Evolutionary conservation across 192 early-diverging fungal genomes (phyloP), one percentile per base, ranked within the genome.

Genomic region (Chytriomyces sp.): DNA sequence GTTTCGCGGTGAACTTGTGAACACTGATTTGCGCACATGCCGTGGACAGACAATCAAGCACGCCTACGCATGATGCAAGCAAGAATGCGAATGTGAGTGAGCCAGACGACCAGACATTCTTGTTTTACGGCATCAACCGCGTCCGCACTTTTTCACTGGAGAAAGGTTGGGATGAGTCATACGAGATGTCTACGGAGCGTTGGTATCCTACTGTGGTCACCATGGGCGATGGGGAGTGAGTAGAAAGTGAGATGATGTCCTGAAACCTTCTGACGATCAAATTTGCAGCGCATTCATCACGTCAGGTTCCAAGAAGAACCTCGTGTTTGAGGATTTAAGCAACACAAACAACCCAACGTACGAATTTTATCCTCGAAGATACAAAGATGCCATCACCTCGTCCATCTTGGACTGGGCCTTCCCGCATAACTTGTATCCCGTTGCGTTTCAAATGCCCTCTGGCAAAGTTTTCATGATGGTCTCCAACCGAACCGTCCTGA

Each of bases 301-400:
- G 14, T n/a, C 30, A 14, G 76, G 76, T 39, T 31, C 17, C 39
- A 30, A 10, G 19, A 77, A 63, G 30, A 70, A 76, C 75, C 3
- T 76, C 14, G 52, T 37, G 59, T 74, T 53, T 64, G 38, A 65
- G 0, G 37, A 62, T 17, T 39, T 44, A 3, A 19, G 33, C 49
- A 33, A 44, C 39, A 72, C 52, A 12, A 77, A 68, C 34, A 78
- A 78, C 59, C 77, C 77, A 19, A 78, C 77, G 14, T 78, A 75
- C 40, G 77, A 78, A 52, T 78, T 76, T 63, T 78, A 71, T 49
- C 77, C 77, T 37, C 37, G 54, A 25, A 40, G 61, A 39, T 40
- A 39, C 30, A 55, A 52, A 38, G 28, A n/a, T 6, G 41, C 62
- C 4, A 5, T 59, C 28, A 54, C 5, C 4, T 5, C n/a, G 19